Evolutionary conservation across 2,329 filamentous ascomycete genomes (phyloP).

Genomic region (Dactylellina haptotyla): DNA sequence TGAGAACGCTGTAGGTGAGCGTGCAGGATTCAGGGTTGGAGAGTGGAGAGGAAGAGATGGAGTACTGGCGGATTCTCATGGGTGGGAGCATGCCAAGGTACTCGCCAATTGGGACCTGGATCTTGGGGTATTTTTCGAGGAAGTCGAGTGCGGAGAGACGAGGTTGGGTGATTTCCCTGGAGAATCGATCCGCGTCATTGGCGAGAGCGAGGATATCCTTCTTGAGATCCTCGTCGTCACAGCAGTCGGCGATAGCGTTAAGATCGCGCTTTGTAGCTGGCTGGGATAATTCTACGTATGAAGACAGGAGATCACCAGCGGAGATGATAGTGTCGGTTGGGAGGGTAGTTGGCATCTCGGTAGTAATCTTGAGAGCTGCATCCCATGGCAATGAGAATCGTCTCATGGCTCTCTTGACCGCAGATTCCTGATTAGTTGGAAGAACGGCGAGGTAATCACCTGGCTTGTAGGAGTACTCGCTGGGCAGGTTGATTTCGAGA

Average conservation of each 20-base stretch:
- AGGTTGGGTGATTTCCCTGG: slow-evolving; percentile 67
- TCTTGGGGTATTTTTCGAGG: slow-evolving; percentile 71
- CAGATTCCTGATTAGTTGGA: slow-evolving; percentile 73
- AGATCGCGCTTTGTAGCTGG: slow-evolving; percentile 75
- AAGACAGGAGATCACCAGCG: slow-evolving; percentile 72
- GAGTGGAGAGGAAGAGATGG: slow-evolving; percentile 78
- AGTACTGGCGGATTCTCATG: slow-evolving; percentile 82
- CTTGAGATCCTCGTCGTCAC: slow-evolving; percentile 65
- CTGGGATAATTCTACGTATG: slow-evolving; percentile 78
- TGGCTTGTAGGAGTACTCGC: slow-evolving; percentile 72
- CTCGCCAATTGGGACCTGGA: slow-evolving; percentile 71
- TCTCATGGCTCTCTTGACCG: slow-evolving; percentile 71
- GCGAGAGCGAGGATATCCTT: slow-evolving; percentile 65
- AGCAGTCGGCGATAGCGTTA: slow-evolving; percentile 65
- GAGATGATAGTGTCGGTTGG: slow-evolving; percentile 70
- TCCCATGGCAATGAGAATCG: slow-evolving; percentile 76
- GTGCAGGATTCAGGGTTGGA: slow-evolving; percentile 69
- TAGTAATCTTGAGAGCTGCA: slow-evolving; percentile 70
- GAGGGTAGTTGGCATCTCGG: slow-evolving; percentile 66
- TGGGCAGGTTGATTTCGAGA: slow-evolving; percentile 75
- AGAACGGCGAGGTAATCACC: slow-evolving; percentile 81
- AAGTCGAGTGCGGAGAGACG: slow-evolving; percentile 75
- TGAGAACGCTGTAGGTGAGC: slow-evolving; percentile 75
- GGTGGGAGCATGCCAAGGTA: slow-evolving; percentile 79
- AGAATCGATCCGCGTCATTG: slow-evolving; percentile 63